Evolutionary conservation across 2,329 filamentous ascomycete species (phyloP).

Genomic region (Drechslerella dactyloides): DNA sequence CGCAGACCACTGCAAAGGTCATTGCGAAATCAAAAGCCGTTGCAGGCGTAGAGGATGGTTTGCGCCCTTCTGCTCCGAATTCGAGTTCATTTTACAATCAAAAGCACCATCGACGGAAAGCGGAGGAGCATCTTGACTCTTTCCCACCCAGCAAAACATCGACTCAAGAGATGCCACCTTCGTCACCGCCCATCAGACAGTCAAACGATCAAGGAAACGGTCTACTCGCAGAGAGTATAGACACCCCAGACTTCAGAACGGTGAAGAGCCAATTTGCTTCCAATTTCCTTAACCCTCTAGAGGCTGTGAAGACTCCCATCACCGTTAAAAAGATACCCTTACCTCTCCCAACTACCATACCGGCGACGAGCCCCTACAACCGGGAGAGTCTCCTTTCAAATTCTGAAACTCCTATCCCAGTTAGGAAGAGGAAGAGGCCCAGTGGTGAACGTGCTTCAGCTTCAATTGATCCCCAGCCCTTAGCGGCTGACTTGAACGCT

Average conservation of each 20-base stretch:
- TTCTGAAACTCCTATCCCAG: constrained; percentile 17
- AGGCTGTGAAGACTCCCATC: constrained; percentile 17
- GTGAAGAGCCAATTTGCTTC: not conserved
- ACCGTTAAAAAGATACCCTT: constrained; percentile 23
- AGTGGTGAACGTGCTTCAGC: not conserved
- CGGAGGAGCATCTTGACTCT: not conserved
- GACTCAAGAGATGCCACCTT: constrained; percentile 14
- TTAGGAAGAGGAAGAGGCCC: constrained; percentile 9
- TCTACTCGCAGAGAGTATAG: not conserved
- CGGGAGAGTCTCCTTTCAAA: constrained; percentile 18
- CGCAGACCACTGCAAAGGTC: constrained; percentile 14
- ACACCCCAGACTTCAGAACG: constrained; percentile 4
- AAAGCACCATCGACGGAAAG: not conserved
- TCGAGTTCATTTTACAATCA: not conserved
- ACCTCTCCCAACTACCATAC: constrained; percentile 17
- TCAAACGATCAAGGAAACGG: not conserved
- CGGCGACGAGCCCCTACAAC: constrained; percentile 31
- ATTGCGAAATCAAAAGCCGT: constrained; percentile 1
- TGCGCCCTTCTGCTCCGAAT: not conserved
- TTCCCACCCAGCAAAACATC: not conserved
- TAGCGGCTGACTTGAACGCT: not conserved
- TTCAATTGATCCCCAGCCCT: not conserved
- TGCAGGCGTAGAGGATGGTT: too few relatives aligned
- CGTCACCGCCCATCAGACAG: constrained; percentile 22
- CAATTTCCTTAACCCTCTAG: not conserved